phyloP scores from a whole-genome alignment of 495 filamentous ascomycete genomes.

The Cryomyces minteri region DNA sequence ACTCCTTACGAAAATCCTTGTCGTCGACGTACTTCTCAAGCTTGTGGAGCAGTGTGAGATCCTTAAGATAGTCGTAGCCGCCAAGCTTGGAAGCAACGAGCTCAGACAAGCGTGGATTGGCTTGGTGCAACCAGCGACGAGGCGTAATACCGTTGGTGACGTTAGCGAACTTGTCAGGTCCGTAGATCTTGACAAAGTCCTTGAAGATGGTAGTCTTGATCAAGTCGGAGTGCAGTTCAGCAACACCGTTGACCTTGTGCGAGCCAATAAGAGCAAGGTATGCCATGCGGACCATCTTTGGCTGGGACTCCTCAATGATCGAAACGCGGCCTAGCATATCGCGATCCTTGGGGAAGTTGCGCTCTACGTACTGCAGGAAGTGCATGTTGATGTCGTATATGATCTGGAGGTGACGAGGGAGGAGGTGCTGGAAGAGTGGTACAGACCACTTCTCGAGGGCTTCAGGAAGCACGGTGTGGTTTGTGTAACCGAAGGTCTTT shows the following conservation, averaged over 20 bases:
- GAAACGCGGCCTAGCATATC: constrained; percentile 74
- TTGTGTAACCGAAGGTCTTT: constrained; percentile 82
- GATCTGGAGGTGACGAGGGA: constrained; percentile 89
- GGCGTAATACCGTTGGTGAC: constrained; percentile 97
- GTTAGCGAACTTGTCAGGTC: constrained; percentile 93
- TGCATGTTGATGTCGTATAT: constrained; percentile 96
- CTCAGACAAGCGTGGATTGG: constrained; percentile 82
- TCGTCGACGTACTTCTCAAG: constrained; percentile 68
- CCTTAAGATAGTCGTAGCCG: constrained; percentile 66
- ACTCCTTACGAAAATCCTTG: constrained; percentile 76
- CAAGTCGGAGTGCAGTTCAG: constrained; percentile 90
- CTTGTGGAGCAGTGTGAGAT: constrained; percentile 68
- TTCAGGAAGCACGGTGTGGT: constrained; percentile 94
- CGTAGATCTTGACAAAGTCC: constrained; percentile 88
- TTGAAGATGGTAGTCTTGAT: constrained; percentile 99
- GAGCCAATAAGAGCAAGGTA: constrained; percentile 89
- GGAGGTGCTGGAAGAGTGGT: constrained; percentile 72
- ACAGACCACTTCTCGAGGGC: constrained; percentile 98
- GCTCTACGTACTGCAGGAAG: constrained; percentile 82
- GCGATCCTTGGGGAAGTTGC: constrained; percentile 72
- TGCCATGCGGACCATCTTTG: constrained; percentile 98
- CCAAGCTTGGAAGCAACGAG: constrained; percentile 81
- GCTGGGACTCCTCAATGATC: constrained; percentile 90
- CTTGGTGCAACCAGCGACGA: constrained; percentile 89
- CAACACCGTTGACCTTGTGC: constrained; percentile 97